phyloP scores from a whole-genome alignment of 1,139 yeast species.

The Spathaspora jeffriesii region DNA sequence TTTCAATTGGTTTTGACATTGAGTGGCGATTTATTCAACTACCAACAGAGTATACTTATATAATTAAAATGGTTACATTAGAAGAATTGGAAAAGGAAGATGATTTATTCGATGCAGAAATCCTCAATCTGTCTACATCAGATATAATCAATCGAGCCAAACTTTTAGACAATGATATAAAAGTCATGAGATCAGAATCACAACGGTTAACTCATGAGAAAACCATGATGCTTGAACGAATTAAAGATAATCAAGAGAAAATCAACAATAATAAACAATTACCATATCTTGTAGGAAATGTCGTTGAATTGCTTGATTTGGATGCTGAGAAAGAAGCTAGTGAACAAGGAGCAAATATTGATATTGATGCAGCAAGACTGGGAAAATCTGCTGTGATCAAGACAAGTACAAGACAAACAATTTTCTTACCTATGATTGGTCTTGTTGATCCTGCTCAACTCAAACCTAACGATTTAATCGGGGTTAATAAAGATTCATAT shows the following conservation, averaged over 20 bases:
- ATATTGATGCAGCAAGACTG: constrained; percentile 84
- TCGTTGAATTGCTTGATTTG: constrained; percentile 90
- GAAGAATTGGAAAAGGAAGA: constrained; percentile 61
- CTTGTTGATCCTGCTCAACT: constrained; percentile 85
- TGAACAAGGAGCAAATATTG: constrained; percentile 95
- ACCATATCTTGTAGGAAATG: constrained; percentile 97
- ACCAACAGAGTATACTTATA: not conserved
- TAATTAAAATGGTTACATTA: constrained; percentile 58
- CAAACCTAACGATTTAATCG: constrained; percentile 96
- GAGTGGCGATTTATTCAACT: constrained; percentile 9
- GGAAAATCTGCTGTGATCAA: constrained; percentile 99
- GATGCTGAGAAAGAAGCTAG: constrained; percentile 84
- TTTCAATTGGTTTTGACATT: not conserved
- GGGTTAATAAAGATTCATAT: constrained; percentile 97
- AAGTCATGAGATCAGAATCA: constrained; percentile 90
- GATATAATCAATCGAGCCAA: constrained; percentile 88
- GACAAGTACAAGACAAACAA: constrained; percentile 97
- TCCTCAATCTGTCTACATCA: constrained; percentile 72
- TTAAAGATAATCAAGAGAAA: constrained; percentile 95
- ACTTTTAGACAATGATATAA: constrained; percentile 91
- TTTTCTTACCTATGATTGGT: constrained; percentile 94
- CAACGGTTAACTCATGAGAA: constrained; percentile 92
- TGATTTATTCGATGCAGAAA: constrained; percentile 73
- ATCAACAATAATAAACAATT: constrained; percentile 94
- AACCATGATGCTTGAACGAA: constrained; percentile 88